Percentiles rank a stretch among this genome's conserved stretches.
phyloP scores from a whole-genome alignment of 2,329 filamentous ascomycete genomes.

The Plenodomus biglobosus region DNA sequence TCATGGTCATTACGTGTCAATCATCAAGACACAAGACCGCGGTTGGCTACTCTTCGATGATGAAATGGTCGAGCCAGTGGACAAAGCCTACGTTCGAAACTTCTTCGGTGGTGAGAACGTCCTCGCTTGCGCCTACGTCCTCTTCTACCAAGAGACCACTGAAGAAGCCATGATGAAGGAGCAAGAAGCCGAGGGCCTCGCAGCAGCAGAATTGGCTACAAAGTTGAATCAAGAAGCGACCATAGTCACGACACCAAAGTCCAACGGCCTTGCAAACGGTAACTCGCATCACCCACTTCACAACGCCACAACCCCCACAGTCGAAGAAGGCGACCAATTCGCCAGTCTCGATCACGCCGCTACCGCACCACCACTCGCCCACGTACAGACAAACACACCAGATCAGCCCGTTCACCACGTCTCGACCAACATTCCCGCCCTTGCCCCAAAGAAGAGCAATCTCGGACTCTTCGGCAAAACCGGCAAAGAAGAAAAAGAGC shows the following conservation, averaged over 20 bases:
- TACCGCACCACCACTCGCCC: constrained; percentile 58
- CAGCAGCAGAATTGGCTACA: constrained; percentile 41
- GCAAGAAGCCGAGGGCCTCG: constrained; percentile 74
- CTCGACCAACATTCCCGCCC: constrained; percentile 40
- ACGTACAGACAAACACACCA: constrained; percentile 34
- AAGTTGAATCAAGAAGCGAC: constrained; percentile 58
- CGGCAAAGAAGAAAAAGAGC: constrained; percentile 67
- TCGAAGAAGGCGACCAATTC: constrained; percentile 53
- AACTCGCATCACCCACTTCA: constrained; percentile 34
- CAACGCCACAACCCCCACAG: constrained; percentile 45
- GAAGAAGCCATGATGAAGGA: constrained; percentile 70
- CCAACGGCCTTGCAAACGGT: constrained; percentile 45
- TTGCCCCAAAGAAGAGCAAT: constrained; percentile 36
- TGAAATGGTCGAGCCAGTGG: constrained; percentile 96
- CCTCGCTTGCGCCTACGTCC: constrained; percentile 90
- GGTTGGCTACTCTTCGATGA: constrained; percentile 98
- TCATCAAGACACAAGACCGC: constrained; percentile 94
- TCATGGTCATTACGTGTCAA: constrained; percentile 95
- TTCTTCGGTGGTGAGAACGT: constrained; percentile 90
- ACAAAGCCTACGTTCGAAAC: constrained; percentile 92
- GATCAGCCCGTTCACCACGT: constrained; percentile 39
- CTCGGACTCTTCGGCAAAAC: constrained; percentile 51
- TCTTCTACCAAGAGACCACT: constrained; percentile 95
- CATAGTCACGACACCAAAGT: constrained; percentile 57
- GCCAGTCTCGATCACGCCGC: constrained; percentile 65